Base-by-base conservation (phyloP, 495 filamentous ascomycete species). In the Barbatosphaeria neglecta region DNA sequence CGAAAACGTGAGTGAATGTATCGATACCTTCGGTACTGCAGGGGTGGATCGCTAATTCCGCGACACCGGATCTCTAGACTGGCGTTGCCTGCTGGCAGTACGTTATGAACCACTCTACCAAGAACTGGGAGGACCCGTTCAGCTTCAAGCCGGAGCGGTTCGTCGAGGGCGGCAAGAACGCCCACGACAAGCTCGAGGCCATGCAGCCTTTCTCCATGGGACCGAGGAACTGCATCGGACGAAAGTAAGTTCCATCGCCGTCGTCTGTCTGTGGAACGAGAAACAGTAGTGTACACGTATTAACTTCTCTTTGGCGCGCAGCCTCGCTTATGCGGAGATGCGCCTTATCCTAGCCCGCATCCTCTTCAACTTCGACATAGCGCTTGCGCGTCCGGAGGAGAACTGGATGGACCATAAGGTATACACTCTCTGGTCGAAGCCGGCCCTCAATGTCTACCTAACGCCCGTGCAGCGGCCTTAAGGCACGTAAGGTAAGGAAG, bases 161-260 rank as follows among this genome's bases (percentile, higher is more conserved):
- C 40, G 41, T 72, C 3, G 62, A 55, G 0, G 57, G 64, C 22
- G 41, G 45, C 15, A 53, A 50, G 24, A 75, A 62, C 51, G 52
- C 47, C n/a, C 59, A 64, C 20, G 76, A 79, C 46, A 54, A 62
- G 9, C 52, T 58, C n/a, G 61, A 63, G 11, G 67, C 66, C 7
- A 53, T 72, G 19, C 67, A 74, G 40, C 71, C 76, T 10, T 83
- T 81, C 46, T 63, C 63, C 31, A 16, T 66, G 25, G 78, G 79
- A 0, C 74, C 71, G 10, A 53, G 79, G 33, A 73, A 76, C 50
- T 81, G 77, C 46, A 62, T 79, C 38, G 77, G 77, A 22, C 61
- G 65, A 51, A 74, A 72, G 75, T 80, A 56, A 58, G 75, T 68
- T 22, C 7, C 37, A 15, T 18, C 13, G 7, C 39, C 18, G n/a